Evolutionary conservation across 257 asterid genomes (phyloP), one percentile per base, ranked within the genome.

Genomic region (Vinca minor): DNA sequence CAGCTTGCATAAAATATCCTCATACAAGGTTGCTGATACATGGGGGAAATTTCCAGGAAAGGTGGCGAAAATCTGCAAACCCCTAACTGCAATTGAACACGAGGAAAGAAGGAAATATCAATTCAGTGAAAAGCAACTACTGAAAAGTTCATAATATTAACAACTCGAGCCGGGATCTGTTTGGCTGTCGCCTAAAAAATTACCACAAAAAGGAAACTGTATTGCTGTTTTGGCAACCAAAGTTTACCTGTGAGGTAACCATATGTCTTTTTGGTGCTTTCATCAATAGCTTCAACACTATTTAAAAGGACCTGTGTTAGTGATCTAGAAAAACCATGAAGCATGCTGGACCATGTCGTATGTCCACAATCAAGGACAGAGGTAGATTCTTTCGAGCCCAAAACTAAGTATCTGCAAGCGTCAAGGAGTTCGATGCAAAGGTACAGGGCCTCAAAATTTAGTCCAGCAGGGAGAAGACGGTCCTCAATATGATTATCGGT

Each of bases 41-140:
- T 79, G 74, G 31, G 67, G 29, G 72, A 81, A 81, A 79, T 86
- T 79, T 76, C 76, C 88, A 11, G 99, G 96, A 79, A 87, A 87
- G 54, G 89, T 84, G 45, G 91, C 94, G 82, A 93, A 73, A 71
- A 75, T 78, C 77, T 85, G 81, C 85, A 93, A 82, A 73, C 97
- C 96, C 78, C 75, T 84, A 31, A 86, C 99, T 92, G 85, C 84
- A 85, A 35, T 64, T 74, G 41, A 61, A 63, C 38, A 36, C 44
- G 26, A 47, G 35, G 59, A 46, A 54, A 53, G 31, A 45, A 58
- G 25, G 11, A 14, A 54, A 20, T n/a, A 45, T 10, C 21, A 34
- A 20, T 57, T 32, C 12, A 57, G 49, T 36, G 34, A n/a, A 28
- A 45, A 62, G 4, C 15, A 46, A 68, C 41, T 34, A 48, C 14